A percentile compares a stretch with the other conserved stretches of the same genome.
Evolutionary conservation across 352 stramenopile species (phyloP).

Genomic region (Globisporangium abappressorium): DNA sequence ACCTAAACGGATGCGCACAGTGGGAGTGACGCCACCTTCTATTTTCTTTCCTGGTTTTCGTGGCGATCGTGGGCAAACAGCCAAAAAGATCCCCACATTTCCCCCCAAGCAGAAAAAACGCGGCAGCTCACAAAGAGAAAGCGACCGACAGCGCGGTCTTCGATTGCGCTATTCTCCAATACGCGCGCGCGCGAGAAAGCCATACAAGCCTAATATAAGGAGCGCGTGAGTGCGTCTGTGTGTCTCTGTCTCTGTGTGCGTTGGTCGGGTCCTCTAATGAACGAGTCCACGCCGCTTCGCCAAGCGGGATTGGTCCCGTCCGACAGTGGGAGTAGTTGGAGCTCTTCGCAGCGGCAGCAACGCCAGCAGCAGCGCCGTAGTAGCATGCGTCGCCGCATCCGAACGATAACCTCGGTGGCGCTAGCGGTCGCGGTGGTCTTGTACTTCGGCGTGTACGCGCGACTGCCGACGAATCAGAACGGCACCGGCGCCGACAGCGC

Average conservation of each 20-base stretch:
- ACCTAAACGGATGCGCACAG: constrained; percentile 1
- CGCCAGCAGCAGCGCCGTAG: constrained; percentile 8
- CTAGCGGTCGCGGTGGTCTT: constrained; percentile 18
- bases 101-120: constrained; percentile 17
- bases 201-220: neutral
- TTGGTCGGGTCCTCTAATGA: constrained; percentile 20
- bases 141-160: neutral
- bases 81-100: constrained; percentile 7
- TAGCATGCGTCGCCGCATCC: constrained; percentile 20
- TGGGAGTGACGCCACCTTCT: constrained; percentile 14
- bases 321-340: constrained; percentile 10
- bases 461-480: neutral
- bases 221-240: constrained; percentile 4
- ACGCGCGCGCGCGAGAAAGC: neutral
- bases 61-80: neutral
- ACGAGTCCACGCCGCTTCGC: constrained; percentile 51
- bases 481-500: neutral
- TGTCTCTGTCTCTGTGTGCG: neutral
- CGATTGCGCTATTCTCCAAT: constrained; percentile 1
- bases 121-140: neutral
- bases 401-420: constrained; percentile 18
- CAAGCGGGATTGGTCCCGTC: constrained; percentile 22
- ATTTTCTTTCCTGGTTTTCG: constrained; percentile 1
- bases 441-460: constrained; percentile 14
- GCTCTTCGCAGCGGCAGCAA: constrained; percentile 10